phyloP scores from a whole-genome alignment of 306 rosid genomes.

The Leucaena leucocephala region DNA sequence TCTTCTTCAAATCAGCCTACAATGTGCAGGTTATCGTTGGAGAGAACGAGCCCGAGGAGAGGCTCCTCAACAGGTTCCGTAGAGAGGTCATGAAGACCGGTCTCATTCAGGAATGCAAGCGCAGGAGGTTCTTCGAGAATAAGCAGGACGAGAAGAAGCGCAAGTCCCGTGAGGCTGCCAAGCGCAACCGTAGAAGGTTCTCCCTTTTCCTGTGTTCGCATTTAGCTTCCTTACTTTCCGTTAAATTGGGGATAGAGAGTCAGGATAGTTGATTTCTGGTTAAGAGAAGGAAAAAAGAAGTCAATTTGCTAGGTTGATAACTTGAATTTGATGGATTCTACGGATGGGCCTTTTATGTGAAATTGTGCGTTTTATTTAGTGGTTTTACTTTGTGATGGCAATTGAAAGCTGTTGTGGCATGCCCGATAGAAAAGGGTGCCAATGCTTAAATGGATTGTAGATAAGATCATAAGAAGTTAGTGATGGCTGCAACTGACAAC shows the following conservation, averaged over 20 bases:
- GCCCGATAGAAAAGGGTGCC: not conserved
- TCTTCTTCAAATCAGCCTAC: slow-evolving; percentile 57
- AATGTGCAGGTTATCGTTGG: slow-evolving; percentile 77
- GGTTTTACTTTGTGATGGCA: slow-evolving; percentile 5
- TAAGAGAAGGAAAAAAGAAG: not conserved
- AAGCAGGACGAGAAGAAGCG: slow-evolving; percentile 84
- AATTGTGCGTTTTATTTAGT: not conserved
- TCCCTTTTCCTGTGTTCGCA: not conserved
- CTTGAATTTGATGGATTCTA: not conserved
- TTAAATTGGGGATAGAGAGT: not conserved
- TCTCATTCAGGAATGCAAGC: slow-evolving; percentile 74
- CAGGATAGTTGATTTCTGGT: slow-evolving; percentile 4
- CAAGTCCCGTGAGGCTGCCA: slow-evolving; percentile 77
- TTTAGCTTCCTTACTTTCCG: not conserved
- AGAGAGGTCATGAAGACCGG: slow-evolving; percentile 87
- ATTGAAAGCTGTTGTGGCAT: not conserved
- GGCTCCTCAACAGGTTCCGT: slow-evolving; percentile 68
- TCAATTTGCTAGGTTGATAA: not conserved
- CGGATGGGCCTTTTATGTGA: not conserved
- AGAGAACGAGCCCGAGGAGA: slow-evolving; percentile 84
- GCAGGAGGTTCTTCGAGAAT: slow-evolving; percentile 69
- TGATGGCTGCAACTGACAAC: not conserved
- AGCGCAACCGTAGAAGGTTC: slow-evolving; percentile 74
- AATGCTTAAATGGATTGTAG: not conserved
- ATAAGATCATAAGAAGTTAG: not conserved